Conservation (phyloP, 83 land plant species). For the Picea abies region DNA sequence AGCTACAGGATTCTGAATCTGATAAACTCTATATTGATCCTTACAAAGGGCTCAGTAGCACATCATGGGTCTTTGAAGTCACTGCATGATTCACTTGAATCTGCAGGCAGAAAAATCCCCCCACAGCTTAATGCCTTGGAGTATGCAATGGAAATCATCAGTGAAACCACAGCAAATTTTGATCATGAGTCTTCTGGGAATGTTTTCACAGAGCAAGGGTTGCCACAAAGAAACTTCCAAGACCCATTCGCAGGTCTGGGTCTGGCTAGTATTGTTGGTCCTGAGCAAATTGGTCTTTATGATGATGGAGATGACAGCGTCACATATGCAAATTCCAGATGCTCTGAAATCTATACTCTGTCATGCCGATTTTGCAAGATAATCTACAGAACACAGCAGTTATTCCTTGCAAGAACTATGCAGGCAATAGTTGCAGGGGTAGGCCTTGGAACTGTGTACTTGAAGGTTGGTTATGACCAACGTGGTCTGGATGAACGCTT, state of each 20-base stretch:
- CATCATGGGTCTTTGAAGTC: constrained; percentile 56
- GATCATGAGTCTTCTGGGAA: not conserved
- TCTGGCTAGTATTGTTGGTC: not conserved
- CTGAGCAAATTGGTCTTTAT: not conserved
- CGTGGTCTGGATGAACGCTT: constrained; percentile 66
- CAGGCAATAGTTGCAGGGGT: constrained; percentile 76
- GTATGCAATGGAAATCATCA: constrained; percentile 76
- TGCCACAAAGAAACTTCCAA: not conserved
- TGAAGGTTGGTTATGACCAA: constrained; percentile 40
- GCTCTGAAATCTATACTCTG: constrained; percentile 42
- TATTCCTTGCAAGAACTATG: constrained; percentile 57
- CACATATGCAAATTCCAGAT: constrained; percentile 20
- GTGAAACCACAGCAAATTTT: constrained; percentile 25
- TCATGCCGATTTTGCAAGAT: constrained; percentile 63
- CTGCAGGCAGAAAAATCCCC: constrained; percentile 62
- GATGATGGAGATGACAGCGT: constrained; percentile 10
- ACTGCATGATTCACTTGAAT: constrained; percentile 23
- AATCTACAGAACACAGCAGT: constrained; percentile 72
- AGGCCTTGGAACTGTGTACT: constrained; percentile 70
- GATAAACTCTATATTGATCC: constrained; percentile 58
- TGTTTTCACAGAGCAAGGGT: not conserved
- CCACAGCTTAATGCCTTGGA: constrained; percentile 72
- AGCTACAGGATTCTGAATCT: constrained; percentile 71
- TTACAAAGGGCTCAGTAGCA: constrained; percentile 60
- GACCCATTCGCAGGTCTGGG: not conserved